Evolutionary conservation across 2,329 filamentous ascomycete genomes (phyloP).

Genomic region (Pseudogymnoascus verrucosus): DNA sequence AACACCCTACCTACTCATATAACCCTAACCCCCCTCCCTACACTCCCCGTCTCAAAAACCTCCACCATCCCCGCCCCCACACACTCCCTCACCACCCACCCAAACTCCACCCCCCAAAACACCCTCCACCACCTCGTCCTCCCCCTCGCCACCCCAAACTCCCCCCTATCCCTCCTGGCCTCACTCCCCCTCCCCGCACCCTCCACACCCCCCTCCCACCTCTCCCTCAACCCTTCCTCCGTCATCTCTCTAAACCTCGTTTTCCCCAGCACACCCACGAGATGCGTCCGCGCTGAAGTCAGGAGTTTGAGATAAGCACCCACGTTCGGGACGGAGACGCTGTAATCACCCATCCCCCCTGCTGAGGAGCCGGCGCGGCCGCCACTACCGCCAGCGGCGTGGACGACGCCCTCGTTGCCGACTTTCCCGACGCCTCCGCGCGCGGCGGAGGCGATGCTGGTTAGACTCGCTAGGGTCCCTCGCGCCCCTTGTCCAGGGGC

Average conservation of each 20-base stretch:
- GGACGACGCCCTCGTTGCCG: conserved; percentile 58
- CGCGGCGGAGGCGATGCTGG: conserved; percentile 54
- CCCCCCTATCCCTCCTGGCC: conserved; percentile 39
- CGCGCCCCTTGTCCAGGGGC: conserved; percentile 31
- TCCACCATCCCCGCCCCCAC: conserved; percentile 63
- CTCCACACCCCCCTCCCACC: conserved; percentile 61
- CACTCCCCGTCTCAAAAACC: conserved; percentile 65
- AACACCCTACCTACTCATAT: no score
- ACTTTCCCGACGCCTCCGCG: conserved; percentile 63
- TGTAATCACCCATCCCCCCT: conserved; percentile 30
- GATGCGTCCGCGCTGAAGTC: conserved; percentile 51
- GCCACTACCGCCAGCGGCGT: conserved; percentile 50
- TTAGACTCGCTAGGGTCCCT: conserved; percentile 51
- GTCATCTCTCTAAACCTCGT: conserved; percentile 56
- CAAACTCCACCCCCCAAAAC: conserved; percentile 61
- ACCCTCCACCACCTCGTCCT: conserved; percentile 62
- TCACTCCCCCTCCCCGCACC: conserved; percentile 36
- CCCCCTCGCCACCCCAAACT: conserved; percentile 45
- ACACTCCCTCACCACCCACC: conserved; percentile 65
- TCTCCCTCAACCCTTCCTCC: conserved; percentile 52
- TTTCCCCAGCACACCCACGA: conserved; percentile 50
- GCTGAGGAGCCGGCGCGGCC: conserved; percentile 18
- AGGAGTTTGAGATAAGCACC: conserved; percentile 61
- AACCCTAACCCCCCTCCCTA: conserved; percentile 56
- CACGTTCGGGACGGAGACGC: conserved; percentile 58